Conservation (phyloP, 306 rosid genomes). For the Elaeagnus macrophylla region DNA sequence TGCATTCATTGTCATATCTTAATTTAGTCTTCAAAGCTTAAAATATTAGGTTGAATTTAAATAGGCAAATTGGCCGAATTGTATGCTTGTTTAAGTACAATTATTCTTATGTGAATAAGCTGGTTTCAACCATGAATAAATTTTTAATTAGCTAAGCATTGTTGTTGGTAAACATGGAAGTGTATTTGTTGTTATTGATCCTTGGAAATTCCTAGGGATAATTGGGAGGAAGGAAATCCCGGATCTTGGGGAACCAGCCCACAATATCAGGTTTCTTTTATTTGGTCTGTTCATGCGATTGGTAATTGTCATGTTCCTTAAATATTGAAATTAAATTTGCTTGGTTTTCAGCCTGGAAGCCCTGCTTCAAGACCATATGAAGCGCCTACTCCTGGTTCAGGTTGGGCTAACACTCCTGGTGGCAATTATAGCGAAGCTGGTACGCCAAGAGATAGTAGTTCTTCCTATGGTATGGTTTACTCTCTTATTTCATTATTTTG, state of each 20-base stretch:
- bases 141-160: background rate
- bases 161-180: conserved; percentile 14
- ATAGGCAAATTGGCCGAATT: too few species aligned
- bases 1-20: too few species aligned
- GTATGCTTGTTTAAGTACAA: background rate
- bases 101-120: background rate
- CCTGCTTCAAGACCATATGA: conserved; percentile 85
- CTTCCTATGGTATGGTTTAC: conserved; percentile 53
- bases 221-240: conserved; percentile 98
- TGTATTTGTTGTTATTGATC: conserved; percentile 18
- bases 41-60: too few species aligned
- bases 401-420: conserved; percentile 91
- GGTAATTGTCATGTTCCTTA: background rate
- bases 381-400: conserved; percentile 99
- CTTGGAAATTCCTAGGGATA: conserved; percentile 42
- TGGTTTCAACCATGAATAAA: background rate
- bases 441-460: conserved; percentile 64
- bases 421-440: conserved; percentile 94
- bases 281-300: background rate
- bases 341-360: conserved; percentile 70
- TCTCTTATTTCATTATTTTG: background rate
- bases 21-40: too few species aligned
- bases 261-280: conserved; percentile 66
- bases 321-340: background rate
- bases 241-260: conserved; percentile 96